Conservation (phyloP, 148 eudicot species). For the Amaranthus hypochondriacus region DNA sequence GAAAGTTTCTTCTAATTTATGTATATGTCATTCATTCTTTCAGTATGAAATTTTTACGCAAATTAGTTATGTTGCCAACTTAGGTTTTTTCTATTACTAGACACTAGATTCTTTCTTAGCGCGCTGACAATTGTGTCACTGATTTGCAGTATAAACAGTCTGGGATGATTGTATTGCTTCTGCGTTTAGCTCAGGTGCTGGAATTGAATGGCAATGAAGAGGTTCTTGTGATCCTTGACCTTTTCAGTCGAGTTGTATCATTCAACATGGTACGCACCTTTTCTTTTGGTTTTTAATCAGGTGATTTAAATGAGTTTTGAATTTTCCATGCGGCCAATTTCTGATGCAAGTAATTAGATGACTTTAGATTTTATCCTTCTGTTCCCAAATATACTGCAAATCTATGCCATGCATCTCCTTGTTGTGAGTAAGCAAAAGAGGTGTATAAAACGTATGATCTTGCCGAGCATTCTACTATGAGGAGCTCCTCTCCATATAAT, state of each 20-base stretch:
- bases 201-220: conserved; percentile 52
- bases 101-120: neutral
- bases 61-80: neutral
- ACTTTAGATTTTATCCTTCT: neutral
- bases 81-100: conserved; percentile 1
- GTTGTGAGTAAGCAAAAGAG: too few relatives aligned
- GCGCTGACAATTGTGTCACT: conserved; percentile 10
- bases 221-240: conserved; percentile 62
- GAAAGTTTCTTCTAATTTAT: too few relatives aligned
- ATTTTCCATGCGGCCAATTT: neutral
- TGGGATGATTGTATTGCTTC: conserved; percentile 68
- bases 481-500: too few relatives aligned
- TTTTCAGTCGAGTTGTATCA: conserved; percentile 72
- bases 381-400: neutral
- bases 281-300: neutral
- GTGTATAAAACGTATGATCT: too few relatives aligned
- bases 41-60: too few relatives aligned
- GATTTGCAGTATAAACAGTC: conserved; percentile 65
- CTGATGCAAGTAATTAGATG: neutral
- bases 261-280: conserved; percentile 54
- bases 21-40: too few relatives aligned
- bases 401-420: neutral
- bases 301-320: conserved; percentile 1
- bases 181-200: conserved; percentile 65
- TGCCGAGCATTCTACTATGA: too few relatives aligned